Evolutionary conservation across 805 yeast genomes (phyloP).

Genomic region (Monosporozyma aerobia): DNA sequence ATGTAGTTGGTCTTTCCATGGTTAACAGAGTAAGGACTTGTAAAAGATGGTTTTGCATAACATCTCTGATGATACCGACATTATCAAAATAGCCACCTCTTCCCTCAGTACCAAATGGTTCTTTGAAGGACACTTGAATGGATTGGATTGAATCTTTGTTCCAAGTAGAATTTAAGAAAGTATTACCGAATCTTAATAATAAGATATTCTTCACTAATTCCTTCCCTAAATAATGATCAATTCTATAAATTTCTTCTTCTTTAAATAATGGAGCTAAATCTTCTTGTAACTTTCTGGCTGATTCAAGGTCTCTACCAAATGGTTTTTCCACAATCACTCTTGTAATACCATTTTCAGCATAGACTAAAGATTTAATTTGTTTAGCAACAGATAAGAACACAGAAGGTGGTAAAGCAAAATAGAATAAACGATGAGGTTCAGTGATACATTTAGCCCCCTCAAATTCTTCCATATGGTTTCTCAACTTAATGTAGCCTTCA

Average conservation of each 20-base stretch:
- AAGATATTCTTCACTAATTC: conserved; percentile 94
- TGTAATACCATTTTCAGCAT: conserved; percentile 59
- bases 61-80: conserved; percentile 94
- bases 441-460: conserved; percentile 41
- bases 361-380: conserved; percentile 58
- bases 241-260: conserved; percentile 89
- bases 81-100: conserved; percentile 96
- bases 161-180: conserved; percentile 84
- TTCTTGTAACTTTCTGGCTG: conserved; percentile 68
- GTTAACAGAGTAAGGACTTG: conserved; percentile 87
- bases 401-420: conserved; percentile 91
- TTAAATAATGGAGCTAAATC: conserved; percentile 76
- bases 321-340: conserved; percentile 94
- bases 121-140: conserved; percentile 88
- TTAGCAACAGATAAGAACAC: conserved; percentile 75
- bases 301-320: conserved; percentile 82
- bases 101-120: conserved; percentile 98
- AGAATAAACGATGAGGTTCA: conserved; percentile 72
- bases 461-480: conserved; percentile 44
- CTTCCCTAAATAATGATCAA: conserved; percentile 95
- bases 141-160: conserved; percentile 66
- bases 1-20: conserved; percentile 93
- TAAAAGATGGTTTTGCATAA: conserved; percentile 93
- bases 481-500: conserved; percentile 60
- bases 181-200: conserved; percentile 85